phyloP scores from a whole-genome alignment of 2,329 filamentous ascomycete species.

The Ophiostoma perfectum region DNA sequence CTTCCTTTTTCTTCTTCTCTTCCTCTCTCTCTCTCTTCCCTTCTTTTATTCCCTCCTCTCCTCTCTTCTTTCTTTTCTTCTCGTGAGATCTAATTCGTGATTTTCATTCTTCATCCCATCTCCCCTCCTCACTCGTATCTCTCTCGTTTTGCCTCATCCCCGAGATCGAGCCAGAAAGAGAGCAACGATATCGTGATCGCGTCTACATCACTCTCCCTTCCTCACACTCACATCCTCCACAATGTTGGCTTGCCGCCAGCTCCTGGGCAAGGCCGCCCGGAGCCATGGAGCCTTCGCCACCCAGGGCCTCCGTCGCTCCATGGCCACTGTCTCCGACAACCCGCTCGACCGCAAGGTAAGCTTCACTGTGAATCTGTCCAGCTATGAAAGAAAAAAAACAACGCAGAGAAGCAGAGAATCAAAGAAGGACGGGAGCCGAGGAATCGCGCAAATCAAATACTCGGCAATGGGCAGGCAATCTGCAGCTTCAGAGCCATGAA shows the following conservation, averaged over 20 bases:
- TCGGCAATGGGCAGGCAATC: neutral
- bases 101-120: conserved; percentile 10
- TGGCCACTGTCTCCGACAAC: conserved; percentile 82
- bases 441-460: neutral
- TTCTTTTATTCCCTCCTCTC: neutral
- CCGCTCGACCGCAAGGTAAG: conserved; percentile 83
- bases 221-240: conserved; percentile 25
- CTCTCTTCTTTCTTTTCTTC: conserved; percentile 5
- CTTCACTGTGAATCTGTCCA: conserved; percentile 9
- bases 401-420: neutral
- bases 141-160: conserved; percentile 19
- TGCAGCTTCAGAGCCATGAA: neutral
- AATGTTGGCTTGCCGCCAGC: conserved; percentile 68
- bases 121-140: conserved; percentile 17
- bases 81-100: conserved; percentile 3
- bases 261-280: conserved; percentile 60
- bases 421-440: neutral
- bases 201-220: conserved; percentile 1
- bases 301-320: conserved; percentile 58
- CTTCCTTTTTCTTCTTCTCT: conserved; percentile 20
- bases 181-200: conserved; percentile 17
- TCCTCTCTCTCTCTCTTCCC: conserved; percentile 9
- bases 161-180: conserved; percentile 6
- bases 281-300: conserved; percentile 53
- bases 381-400: neutral